Percentiles rank a stretch among this genome's conserved stretches.
Conservation (phyloP, 2,329 filamentous ascomycete genomes). For the Fusarium algeriense region DNA sequence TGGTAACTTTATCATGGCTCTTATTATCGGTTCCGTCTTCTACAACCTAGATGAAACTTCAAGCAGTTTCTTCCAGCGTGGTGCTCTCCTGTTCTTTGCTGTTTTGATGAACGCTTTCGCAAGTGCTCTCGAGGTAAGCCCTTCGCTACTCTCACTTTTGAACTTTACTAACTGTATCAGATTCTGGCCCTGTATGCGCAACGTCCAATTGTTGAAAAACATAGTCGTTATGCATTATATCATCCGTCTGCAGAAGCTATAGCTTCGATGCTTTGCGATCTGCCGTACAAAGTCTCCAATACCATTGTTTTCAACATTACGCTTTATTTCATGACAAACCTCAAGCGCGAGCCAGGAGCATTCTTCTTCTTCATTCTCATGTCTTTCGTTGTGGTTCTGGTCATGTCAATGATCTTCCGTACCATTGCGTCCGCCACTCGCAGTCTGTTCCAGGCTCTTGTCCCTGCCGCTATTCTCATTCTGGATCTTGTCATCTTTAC, state of each 20-base stretch:
- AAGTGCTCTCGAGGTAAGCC: slow-evolving; percentile 76
- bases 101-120: slow-evolving; percentile 88
- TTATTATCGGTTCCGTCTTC: slow-evolving; percentile 85
- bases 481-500: slow-evolving; percentile 72
- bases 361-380: slow-evolving; percentile 91
- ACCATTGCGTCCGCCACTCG: slow-evolving; percentile 48
- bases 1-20: slow-evolving; percentile 79
- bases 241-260: slow-evolving; percentile 91
- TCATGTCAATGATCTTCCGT: slow-evolving; percentile 75
- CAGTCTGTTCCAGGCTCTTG: slow-evolving; percentile 48
- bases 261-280: slow-evolving; percentile 85
- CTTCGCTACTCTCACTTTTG: accelerated
- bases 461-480: slow-evolving; percentile 47
- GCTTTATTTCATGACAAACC: slow-evolving; percentile 88
- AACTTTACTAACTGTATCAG: slow-evolving; percentile 49
- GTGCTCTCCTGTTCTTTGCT: slow-evolving; percentile 87
- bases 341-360: slow-evolving; percentile 77
- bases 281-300: slow-evolving; percentile 83
- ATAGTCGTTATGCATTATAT: slow-evolving; percentile 86
- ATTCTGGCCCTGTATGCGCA: slow-evolving; percentile 89
- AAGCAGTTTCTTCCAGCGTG: slow-evolving; percentile 80
- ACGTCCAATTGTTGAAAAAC: slow-evolving; percentile 92
- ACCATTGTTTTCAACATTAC: slow-evolving; percentile 81
- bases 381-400: slow-evolving; percentile 77
- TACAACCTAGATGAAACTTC: slow-evolving; percentile 78